A percentile compares a stretch with the other conserved stretches of the same genome.
Conservation (phyloP, 2,329 filamentous ascomycete species). For the Monosporascus sp. region DNA sequence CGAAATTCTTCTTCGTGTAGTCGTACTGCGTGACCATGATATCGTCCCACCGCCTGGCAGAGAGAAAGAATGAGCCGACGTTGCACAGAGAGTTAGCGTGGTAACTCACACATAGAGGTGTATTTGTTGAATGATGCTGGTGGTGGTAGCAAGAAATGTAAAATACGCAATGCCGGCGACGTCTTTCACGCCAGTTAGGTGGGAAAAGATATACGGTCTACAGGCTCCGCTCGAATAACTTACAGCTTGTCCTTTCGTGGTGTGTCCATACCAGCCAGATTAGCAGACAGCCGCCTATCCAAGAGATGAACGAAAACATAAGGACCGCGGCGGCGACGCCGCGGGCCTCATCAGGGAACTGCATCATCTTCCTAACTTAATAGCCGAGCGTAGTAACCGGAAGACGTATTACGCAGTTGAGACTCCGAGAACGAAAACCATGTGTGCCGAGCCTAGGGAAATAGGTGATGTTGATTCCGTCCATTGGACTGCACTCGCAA, state of each 20-base stretch:
- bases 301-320: constrained; percentile 7
- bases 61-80: background rate
- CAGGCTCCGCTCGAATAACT: background rate
- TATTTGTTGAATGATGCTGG: constrained; percentile 13
- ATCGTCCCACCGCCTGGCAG: constrained; percentile 7
- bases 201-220: background rate
- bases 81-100: background rate
- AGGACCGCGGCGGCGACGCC: constrained; percentile 11
- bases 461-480: background rate
- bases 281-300: constrained; percentile 7
- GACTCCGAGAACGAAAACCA: background rate
- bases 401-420: background rate
- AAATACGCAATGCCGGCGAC: constrained; percentile 14
- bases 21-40: constrained; percentile 8
- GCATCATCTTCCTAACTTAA: constrained; percentile 1
- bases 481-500: too few species aligned
- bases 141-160: constrained; percentile 10
- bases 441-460: background rate
- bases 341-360: constrained; percentile 8
- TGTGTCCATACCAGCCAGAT: constrained; percentile 14
- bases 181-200: constrained; percentile 3
- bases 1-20: constrained; percentile 2
- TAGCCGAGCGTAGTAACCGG: background rate
- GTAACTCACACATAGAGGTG: constrained; percentile 11
- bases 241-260: constrained; percentile 14